Base-by-base conservation (phyloP, 495 filamentous ascomycete genomes). In the Trichoderma parareesei region DNA sequence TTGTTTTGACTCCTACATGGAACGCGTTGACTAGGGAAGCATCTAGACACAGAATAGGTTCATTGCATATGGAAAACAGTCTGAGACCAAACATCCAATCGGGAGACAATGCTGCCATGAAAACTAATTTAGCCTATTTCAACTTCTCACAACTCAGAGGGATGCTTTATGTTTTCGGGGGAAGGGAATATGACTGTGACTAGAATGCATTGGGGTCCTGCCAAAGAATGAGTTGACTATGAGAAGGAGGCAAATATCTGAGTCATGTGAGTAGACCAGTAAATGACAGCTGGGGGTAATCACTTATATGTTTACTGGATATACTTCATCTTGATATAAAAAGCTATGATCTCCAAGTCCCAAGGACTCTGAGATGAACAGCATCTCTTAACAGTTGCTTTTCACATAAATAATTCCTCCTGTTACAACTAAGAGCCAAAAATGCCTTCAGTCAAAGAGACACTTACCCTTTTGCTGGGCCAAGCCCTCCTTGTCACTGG, bases 71-170 rank as follows among this genome's bases (percentile, higher is more conserved):
- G 27, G 2, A 27, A 27, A 57, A 33, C 35, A 13, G 2, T 14
- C 7, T 57, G 53, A 57, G 53, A 27, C 27, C 20, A 57, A 37
- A 27, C 37, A 10, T 14, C 16, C 4, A 37, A 57, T 57, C 16
- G 11, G 53, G 53, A 57, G 13, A 57, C 27, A 57, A 35, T 9
- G 53, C 53, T 57, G 27, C 27, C 27, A 38, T 57, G 27, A 57
- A 37, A 33, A 27, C 11, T 57, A 27, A 57, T 57, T 57, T 57
- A 57, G 53, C 53, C 53, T 57, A 57, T 35, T 57, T 57, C 44
- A 0, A 16, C 44, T 18, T 5, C 5, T 16, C 44, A 48, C 40
- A 41, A 18, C 46, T 11, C 4, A 27, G 4, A 35, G 37, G 20
- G 53, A 57, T 57, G 27, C 35, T 27, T 27, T 27, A 57, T 57